Conservation (phyloP, 2,329 filamentous ascomycete genomes). For the Bimuria novae-zelandiae region DNA sequence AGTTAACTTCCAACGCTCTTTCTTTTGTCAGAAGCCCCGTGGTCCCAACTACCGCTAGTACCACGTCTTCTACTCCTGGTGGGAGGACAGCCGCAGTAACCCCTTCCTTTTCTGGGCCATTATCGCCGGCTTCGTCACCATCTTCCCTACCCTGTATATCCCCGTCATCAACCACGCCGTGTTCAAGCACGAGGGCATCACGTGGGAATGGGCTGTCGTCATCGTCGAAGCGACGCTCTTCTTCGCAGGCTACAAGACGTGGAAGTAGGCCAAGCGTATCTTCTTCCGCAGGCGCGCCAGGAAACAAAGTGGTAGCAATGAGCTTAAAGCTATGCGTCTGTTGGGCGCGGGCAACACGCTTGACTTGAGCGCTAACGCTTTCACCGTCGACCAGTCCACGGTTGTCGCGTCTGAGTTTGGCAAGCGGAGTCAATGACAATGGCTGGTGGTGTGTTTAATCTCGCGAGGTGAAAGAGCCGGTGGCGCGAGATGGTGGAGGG, state of each 20-base stretch:
- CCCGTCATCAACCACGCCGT: constrained; percentile 66
- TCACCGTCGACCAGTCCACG: no score
- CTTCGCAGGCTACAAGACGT: constrained; percentile 64
- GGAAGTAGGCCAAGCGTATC: constrained; percentile 66
- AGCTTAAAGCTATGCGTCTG: no score
- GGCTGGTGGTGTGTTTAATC: no score
- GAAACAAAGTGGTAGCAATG: no score
- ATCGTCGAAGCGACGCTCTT: constrained; percentile 63
- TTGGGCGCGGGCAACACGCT: no score
- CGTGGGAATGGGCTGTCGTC: constrained; percentile 69
- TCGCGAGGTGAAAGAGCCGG: no score
- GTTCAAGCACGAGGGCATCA: constrained; percentile 66
- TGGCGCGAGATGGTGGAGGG: no score
- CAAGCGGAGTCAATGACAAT: no score
- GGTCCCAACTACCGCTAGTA: constrained; percentile 60
- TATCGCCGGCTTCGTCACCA: constrained; percentile 43
- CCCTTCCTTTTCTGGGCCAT: constrained; percentile 57
- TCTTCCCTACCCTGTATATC: constrained; percentile 60
- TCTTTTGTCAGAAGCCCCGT: constrained; percentile 70
- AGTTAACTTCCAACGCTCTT: constrained; percentile 69
- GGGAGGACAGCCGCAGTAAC: constrained; percentile 68
- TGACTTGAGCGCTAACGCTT: no score
- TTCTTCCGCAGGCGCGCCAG: constrained; percentile 14
- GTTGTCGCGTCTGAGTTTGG: no score
- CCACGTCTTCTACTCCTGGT: constrained; percentile 55